Evolutionary conservation across 1,139 yeast species (phyloP).

Genomic region (Diutina rugosa): DNA sequence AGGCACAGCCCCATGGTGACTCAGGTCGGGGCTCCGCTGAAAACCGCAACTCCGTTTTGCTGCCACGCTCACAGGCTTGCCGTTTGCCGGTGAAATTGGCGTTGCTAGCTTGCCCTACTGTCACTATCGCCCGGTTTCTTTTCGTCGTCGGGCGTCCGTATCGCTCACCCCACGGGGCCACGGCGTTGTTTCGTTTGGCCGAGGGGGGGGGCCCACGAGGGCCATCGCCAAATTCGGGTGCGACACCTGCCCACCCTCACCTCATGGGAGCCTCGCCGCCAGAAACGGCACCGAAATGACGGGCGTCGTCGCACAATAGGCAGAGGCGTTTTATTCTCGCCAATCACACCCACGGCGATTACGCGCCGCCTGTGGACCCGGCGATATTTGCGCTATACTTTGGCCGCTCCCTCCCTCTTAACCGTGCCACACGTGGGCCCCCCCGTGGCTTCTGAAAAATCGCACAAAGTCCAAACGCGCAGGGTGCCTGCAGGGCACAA

Average conservation of each 20-base stretch:
- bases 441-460: neutral
- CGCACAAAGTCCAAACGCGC: neutral
- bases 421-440: conserved; percentile 1
- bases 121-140: neutral
- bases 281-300: neutral
- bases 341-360: neutral
- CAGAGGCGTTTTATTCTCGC: neutral
- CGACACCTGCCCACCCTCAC: neutral
- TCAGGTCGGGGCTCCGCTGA: too few relatives aligned
- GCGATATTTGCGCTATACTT: neutral
- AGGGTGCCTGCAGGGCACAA: neutral
- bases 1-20: too few relatives aligned
- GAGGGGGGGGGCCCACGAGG: neutral
- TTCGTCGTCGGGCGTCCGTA: neutral
- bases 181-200: neutral
- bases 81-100: neutral
- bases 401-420: neutral
- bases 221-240: neutral
- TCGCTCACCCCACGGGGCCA: neutral
- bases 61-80: neutral
- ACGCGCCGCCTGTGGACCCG: neutral
- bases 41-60: too few relatives aligned
- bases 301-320: neutral
- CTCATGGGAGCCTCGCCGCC: neutral
- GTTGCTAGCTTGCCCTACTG: neutral